These are phyloP conservation scores for Botrytis fragariae DNA, from an alignment of 2,329 filamentous ascomycete genomes.

Conservation along the genomic window DNA sequence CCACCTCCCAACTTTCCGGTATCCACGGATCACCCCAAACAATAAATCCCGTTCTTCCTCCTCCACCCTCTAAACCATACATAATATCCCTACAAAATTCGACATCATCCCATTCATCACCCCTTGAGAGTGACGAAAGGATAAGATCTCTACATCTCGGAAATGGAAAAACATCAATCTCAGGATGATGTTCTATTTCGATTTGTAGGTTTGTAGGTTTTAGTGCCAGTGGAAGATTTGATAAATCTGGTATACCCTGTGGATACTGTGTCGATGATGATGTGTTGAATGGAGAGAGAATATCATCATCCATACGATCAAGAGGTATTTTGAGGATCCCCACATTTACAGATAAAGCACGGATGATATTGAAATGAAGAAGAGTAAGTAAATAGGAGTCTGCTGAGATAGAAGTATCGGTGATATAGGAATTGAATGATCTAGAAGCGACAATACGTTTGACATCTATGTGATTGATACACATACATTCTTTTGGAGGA, in stretches of 20 bases:
- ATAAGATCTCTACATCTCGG: slow-evolving; percentile 43
- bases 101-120: slow-evolving; percentile 38
- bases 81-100: slow-evolving; percentile 42
- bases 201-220: slow-evolving; percentile 43
- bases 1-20: slow-evolving; percentile 48
- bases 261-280: background rate
- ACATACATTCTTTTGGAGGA: background rate
- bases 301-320: slow-evolving; percentile 24
- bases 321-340: slow-evolving; percentile 33
- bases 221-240: slow-evolving; percentile 29
- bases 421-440: slow-evolving; percentile 19
- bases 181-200: slow-evolving; percentile 43
- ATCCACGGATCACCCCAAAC: slow-evolving; percentile 52
- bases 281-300: slow-evolving; percentile 26
- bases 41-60: slow-evolving; percentile 40
- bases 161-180: slow-evolving; percentile 41
- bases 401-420: slow-evolving; percentile 20
- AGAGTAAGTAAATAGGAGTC: slow-evolving; percentile 38
- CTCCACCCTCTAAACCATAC: slow-evolving; percentile 30
- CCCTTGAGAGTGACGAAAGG: slow-evolving; percentile 38
- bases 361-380: slow-evolving; percentile 42
- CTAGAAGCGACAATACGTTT: background rate
- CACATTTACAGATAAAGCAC: slow-evolving; percentile 40
- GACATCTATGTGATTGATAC: slow-evolving; percentile 13
- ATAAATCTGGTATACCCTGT: background rate